phyloP scores from a whole-genome alignment of 2,329 filamentous ascomycete genomes.

The Fonsecaea pugnacius region DNA sequence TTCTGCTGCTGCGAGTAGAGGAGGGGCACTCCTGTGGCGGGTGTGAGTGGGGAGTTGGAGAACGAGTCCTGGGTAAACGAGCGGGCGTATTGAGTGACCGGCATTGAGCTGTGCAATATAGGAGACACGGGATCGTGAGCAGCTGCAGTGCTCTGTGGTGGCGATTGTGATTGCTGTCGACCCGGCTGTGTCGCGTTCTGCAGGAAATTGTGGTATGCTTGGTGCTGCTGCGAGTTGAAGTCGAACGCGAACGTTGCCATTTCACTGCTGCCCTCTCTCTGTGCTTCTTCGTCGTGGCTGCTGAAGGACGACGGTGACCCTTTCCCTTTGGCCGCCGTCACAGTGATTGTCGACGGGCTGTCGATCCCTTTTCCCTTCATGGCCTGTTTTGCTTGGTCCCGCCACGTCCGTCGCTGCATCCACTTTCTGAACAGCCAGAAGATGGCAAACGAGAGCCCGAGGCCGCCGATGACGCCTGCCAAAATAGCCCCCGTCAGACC shows the following conservation, averaged over 20 bases:
- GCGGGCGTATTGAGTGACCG: constrained; percentile 21
- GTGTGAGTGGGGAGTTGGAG: constrained; percentile 20
- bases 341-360: constrained; percentile 10
- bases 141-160: background rate
- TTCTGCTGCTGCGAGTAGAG: constrained; percentile 14
- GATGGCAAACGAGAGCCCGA: constrained; percentile 32
- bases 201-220: constrained; percentile 24
- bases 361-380: constrained; percentile 23
- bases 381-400: constrained; percentile 5
- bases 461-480: constrained; percentile 42
- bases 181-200: constrained; percentile 2
- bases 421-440: constrained; percentile 29
- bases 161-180: background rate
- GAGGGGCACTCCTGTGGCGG: constrained; percentile 26
- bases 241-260: constrained; percentile 27
- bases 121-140: constrained; percentile 6
- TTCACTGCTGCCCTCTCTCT: constrained; percentile 15
- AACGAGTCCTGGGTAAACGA: constrained; percentile 17
- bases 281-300: constrained; percentile 2
- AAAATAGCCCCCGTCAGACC: constrained; percentile 37
- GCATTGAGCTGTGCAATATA: background rate
- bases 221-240: constrained; percentile 27
- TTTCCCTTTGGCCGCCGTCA: constrained; percentile 9
- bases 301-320: constrained; percentile 16
- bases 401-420: constrained; percentile 20